phyloP scores from a whole-genome alignment of 495 filamentous ascomycete genomes.

The Penicillium paradoxum region DNA sequence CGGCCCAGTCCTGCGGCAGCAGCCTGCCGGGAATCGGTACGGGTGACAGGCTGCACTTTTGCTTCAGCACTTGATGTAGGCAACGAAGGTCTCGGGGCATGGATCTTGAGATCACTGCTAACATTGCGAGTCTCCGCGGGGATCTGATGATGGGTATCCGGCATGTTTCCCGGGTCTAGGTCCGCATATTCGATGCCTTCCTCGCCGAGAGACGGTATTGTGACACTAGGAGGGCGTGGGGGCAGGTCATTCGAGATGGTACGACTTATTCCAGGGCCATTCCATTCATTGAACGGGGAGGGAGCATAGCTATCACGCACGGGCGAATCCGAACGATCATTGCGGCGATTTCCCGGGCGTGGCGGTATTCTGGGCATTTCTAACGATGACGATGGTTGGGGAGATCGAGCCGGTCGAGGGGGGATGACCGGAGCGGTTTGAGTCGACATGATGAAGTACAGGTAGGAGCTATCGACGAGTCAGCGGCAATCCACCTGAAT shows the following conservation, averaged over 20 bases:
- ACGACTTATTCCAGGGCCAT: constrained; percentile 41
- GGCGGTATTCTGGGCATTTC: constrained; percentile 57
- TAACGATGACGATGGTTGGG: constrained; percentile 32
- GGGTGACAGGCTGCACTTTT: constrained; percentile 73
- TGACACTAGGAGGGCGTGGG: constrained; percentile 66
- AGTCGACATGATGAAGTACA: constrained; percentile 38
- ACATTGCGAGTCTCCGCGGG: constrained; percentile 70
- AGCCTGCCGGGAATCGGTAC: constrained; percentile 80
- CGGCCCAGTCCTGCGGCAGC: constrained; percentile 77
- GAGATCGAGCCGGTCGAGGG: constrained; percentile 49
- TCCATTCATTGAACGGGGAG: constrained; percentile 75
- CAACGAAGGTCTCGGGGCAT: constrained; percentile 86
- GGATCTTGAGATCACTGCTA: constrained; percentile 73
- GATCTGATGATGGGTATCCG: constrained; percentile 38
- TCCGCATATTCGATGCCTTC: constrained; percentile 85
- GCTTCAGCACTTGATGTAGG: constrained; percentile 72
- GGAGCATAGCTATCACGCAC: constrained; percentile 71
- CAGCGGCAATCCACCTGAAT: constrained; percentile 15
- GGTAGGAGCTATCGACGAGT: constrained; percentile 15
- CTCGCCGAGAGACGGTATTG: constrained; percentile 78
- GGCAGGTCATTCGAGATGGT: constrained; percentile 49
- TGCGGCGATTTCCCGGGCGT: constrained; percentile 57
- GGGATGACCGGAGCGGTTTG: constrained; percentile 44
- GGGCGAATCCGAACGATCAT: constrained; percentile 76
- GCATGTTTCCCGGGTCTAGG: constrained; percentile 41